Conservation (phyloP, 129 eudicot genomes). For the Heracleum sosnowskyi region DNA sequence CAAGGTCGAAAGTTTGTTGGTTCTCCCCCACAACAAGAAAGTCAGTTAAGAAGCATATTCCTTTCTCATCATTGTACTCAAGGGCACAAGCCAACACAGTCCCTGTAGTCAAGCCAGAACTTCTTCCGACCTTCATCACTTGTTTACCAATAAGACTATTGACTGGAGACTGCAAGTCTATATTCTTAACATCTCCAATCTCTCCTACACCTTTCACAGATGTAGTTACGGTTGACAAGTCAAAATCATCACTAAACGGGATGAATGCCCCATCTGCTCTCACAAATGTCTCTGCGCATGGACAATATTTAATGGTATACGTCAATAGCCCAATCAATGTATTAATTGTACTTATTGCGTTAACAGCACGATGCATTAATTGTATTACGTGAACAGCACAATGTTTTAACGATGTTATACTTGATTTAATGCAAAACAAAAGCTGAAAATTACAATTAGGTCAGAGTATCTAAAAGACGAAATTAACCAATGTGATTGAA, state of each 20-base stretch:
- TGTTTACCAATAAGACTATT: slow-evolving; percentile 74
- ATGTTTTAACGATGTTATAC: not conserved
- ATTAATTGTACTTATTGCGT: not conserved
- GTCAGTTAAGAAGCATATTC: slow-evolving; percentile 92
- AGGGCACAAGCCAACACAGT: slow-evolving; percentile 89
- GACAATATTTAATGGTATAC: not conserved
- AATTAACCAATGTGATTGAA: not conserved
- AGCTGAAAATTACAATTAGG: not conserved
- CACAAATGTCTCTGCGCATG: slow-evolving; percentile 81
- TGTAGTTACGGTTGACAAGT: slow-evolving; percentile 80
- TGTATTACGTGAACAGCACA: not conserved
- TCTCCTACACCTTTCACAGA: slow-evolving; percentile 89
- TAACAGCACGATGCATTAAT: not conserved
- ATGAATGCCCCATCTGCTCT: slow-evolving; percentile 98
- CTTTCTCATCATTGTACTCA: slow-evolving; percentile 93
- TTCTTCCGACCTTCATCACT: slow-evolving; percentile 94
- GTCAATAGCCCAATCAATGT: slow-evolving; percentile 1
- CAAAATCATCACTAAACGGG: slow-evolving; percentile 90
- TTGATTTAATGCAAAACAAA: not conserved
- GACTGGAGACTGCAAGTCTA: slow-evolving; percentile 80
- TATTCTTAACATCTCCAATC: slow-evolving; percentile 65
- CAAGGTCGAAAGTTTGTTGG: slow-evolving; percentile 92
- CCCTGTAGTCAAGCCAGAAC: slow-evolving; percentile 90
- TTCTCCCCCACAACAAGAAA: slow-evolving; percentile 92
- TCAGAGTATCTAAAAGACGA: not conserved